Percentiles rank a stretch among this genome's conserved stretches.
These are phyloP conservation scores for Alternaria dauci DNA, from an alignment of 2,329 filamentous ascomycete genomes.

Conservation along the genomic window DNA sequence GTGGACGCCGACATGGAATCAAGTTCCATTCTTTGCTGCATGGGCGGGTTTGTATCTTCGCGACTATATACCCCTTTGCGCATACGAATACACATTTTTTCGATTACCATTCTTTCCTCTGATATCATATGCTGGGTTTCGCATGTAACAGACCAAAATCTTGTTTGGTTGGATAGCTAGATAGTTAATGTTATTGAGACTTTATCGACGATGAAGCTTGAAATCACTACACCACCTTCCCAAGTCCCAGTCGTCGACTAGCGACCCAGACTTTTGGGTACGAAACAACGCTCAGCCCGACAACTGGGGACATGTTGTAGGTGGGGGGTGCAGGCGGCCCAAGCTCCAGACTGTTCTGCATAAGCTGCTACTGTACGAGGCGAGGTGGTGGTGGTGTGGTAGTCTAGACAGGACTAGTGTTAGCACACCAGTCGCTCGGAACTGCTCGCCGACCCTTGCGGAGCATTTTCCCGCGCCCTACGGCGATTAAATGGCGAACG, in stretches of 20 bases:
- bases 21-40: not conserved
- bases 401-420: not conserved
- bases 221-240: not conserved
- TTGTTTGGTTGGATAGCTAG: constrained; percentile 2
- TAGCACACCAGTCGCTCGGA: not conserved
- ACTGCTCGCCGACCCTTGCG: not conserved
- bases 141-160: not conserved
- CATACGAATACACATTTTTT: not conserved
- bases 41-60: constrained; percentile 1
- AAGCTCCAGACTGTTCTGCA: not conserved
- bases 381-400: not conserved
- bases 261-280: not conserved
- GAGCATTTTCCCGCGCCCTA: not conserved
- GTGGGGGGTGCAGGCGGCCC: not conserved
- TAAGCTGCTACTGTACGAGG: not conserved
- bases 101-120: not conserved
- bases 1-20: not conserved
- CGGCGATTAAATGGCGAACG: constrained; percentile 1
- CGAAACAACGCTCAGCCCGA: not conserved
- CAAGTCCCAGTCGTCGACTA: not conserved
- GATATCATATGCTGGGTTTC: not conserved
- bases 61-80: constrained; percentile 10
- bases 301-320: not conserved
- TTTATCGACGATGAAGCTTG: not conserved
- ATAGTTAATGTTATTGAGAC: not conserved